Evolutionary conservation across 1,284 basidiomycete genomes (phyloP).

Genomic region (Coriolopsis trogii): DNA sequence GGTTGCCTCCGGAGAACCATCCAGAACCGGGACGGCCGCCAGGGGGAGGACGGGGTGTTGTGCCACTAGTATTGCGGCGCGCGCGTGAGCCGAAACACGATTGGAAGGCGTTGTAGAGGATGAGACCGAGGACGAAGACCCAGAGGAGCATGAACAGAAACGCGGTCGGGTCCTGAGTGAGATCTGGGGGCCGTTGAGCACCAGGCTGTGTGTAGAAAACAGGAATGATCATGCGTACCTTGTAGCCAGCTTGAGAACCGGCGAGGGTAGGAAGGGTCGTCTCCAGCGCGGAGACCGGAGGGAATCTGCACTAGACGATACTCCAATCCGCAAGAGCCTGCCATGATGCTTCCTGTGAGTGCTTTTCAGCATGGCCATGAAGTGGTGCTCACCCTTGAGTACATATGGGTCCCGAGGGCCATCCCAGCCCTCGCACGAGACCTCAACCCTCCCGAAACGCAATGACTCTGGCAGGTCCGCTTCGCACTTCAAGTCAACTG

Average conservation of each 20-base stretch:
- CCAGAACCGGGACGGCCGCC: conserved; percentile 39
- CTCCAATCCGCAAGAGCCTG: conserved; percentile 85
- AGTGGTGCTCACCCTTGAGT: conserved; percentile 68
- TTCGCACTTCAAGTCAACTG: too few species aligned
- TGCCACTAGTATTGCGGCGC: conserved; percentile 19
- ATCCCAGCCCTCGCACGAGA: conserved; percentile 90
- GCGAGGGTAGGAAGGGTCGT: conserved; percentile 23
- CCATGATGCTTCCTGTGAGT: background rate
- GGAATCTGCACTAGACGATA: conserved; percentile 77
- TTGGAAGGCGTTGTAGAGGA: conserved; percentile 59
- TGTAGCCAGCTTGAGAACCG: conserved; percentile 25
- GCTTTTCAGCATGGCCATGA: background rate
- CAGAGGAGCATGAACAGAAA: conserved; percentile 61
- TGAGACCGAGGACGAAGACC: conserved; percentile 52
- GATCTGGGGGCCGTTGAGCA: background rate
- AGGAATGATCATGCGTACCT: conserved; percentile 12
- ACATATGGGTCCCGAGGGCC: conserved; percentile 81
- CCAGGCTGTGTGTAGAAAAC: background rate
- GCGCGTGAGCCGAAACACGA: conserved; percentile 48
- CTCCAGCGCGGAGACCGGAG: conserved; percentile 42
- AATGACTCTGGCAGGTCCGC: conserved; percentile 84
- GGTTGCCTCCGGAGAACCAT: conserved; percentile 58
- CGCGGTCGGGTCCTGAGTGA: conserved; percentile 24
- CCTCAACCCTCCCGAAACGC: conserved; percentile 80
- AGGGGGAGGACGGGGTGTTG: conserved; percentile 35